Evolutionary conservation across 192 early-diverging fungal genomes (phyloP), one percentile per base, ranked within the genome.

Genomic region (Oehlia diaphana): DNA sequence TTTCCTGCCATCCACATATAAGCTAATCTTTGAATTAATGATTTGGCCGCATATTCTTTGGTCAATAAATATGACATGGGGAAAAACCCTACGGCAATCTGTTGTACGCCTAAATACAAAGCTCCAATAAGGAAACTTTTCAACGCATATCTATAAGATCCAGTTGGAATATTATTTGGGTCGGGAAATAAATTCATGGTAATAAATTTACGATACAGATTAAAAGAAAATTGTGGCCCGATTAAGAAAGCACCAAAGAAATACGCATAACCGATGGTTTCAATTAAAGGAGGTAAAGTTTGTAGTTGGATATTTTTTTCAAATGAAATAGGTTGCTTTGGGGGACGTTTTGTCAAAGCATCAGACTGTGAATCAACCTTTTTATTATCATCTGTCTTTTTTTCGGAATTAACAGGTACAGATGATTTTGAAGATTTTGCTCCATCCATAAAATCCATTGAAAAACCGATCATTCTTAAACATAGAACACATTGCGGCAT

Each of bases 401-500:
- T 76, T 63, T 80, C 71, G 33, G 63, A 49, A 66, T 77, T 83
- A 39, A 50, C 5, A 12, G 69, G 42, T 10, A n/a, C 9, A 8
- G 21, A n/a, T 3, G 82, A 73, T 53, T 73, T 78, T n/a, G 76
- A 69, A n/a, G 79, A 78, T 50, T 83, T 53, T 28, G 61, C 73
- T 13, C 90, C 90, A 79, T 92, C 91, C 77, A 82, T 81, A 35
- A 84, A 88, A 75, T 92, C 91, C 84, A 92, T 87, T 28, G 84
- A 86, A 63, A 91, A 87, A 2, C 89, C 89, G 80, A 92, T 91
- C 81, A 92, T 80, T 44, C 90, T 84, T 50, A 92, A 79, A 72
- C 87, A 90, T 21, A 91, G 85, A 7, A 92, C 85, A 65, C 89
- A 92, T 76, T 92, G 91, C 23, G 89, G 84, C 84, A 90, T 92